Evolutionary conservation across 768 basidiomycete species (phyloP).

Genomic region (Stropharia rugosoannulata): DNA sequence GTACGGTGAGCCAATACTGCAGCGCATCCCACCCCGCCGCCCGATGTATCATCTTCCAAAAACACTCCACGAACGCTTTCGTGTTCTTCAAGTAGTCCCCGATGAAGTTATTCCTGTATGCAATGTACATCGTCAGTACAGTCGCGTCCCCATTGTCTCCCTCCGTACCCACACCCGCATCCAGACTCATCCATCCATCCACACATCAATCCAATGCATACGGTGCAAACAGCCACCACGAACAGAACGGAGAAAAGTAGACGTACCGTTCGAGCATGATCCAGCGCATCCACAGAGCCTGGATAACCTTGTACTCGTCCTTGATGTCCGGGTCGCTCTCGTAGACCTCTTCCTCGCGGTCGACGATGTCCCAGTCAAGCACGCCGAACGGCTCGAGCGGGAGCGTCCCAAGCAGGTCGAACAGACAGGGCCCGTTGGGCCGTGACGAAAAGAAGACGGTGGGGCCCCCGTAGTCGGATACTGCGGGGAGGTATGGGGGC

Average conservation of each 20-base stretch:
- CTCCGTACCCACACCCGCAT: neutral
- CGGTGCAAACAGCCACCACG: neutral
- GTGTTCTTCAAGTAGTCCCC: slow-evolving; percentile 53
- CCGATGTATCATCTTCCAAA: slow-evolving; percentile 65
- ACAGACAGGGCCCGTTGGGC: slow-evolving; percentile 62
- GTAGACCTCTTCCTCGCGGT: slow-evolving; percentile 75
- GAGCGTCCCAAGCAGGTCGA: slow-evolving; percentile 60
- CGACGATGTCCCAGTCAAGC: slow-evolving; percentile 66
- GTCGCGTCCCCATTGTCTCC: neutral
- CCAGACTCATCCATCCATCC: neutral
- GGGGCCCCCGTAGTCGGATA: slow-evolving; percentile 45
- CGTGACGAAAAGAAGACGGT: slow-evolving; percentile 60
- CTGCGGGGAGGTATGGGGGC: slow-evolving; percentile 50
- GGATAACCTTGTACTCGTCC: slow-evolving; percentile 79
- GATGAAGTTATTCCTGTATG: slow-evolving; percentile 51
- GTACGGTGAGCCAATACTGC: slow-evolving; percentile 59
- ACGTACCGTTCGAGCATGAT: slow-evolving; percentile 36
- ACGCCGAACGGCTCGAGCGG: slow-evolving; percentile 64
- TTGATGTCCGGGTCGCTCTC: slow-evolving; percentile 61
- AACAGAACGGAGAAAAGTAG: neutral
- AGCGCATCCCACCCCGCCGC: slow-evolving; percentile 71
- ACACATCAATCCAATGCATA: no score
- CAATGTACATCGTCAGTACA: neutral
- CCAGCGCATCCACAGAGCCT: slow-evolving; percentile 77
- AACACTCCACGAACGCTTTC: slow-evolving; percentile 53